phyloP scores from a whole-genome alignment of 345 rosid genomes.

The Euphorbia lathyris region DNA sequence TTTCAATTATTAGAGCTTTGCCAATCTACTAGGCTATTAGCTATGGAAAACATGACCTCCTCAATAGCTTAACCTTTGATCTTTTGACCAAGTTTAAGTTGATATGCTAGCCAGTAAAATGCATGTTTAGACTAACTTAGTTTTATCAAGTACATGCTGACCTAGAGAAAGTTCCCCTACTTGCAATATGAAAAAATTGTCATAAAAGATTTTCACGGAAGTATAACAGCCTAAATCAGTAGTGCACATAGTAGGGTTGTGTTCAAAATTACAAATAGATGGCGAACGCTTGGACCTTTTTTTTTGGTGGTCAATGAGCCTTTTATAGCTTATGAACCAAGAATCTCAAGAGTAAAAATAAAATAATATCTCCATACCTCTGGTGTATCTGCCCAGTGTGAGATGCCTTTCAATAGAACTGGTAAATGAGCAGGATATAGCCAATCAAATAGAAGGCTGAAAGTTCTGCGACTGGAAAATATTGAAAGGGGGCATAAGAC shows the following conservation, averaged over 20 bases:
- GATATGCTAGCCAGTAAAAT: not conserved
- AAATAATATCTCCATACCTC: conserved; percentile 53
- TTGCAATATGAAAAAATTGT: not conserved
- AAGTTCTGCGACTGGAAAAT: conserved; percentile 81
- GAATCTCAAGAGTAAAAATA: not conserved
- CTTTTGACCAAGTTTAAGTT: too few species aligned
- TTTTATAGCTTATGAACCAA: not conserved
- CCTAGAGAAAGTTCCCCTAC: not conserved
- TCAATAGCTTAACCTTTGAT: too few species aligned
- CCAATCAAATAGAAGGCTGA: conserved; percentile 95
- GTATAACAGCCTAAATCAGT: not conserved
- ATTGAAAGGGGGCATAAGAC: conserved; percentile 12
- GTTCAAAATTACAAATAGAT: not conserved
- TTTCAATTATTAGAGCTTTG: too few species aligned
- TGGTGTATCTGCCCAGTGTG: conserved; percentile 96
- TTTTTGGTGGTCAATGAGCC: not conserved
- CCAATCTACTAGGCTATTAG: too few species aligned
- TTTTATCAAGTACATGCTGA: not conserved
- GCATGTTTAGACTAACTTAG: not conserved
- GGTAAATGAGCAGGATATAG: conserved; percentile 95
- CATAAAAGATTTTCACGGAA: not conserved
- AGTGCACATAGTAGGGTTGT: not conserved
- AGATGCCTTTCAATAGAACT: conserved; percentile 81
- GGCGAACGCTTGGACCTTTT: not conserved
- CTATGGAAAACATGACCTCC: too few species aligned